These are phyloP conservation scores for Melocanna baccifera DNA, from an alignment of 176 grass and related monocot species.

Conservation along the genomic window DNA sequence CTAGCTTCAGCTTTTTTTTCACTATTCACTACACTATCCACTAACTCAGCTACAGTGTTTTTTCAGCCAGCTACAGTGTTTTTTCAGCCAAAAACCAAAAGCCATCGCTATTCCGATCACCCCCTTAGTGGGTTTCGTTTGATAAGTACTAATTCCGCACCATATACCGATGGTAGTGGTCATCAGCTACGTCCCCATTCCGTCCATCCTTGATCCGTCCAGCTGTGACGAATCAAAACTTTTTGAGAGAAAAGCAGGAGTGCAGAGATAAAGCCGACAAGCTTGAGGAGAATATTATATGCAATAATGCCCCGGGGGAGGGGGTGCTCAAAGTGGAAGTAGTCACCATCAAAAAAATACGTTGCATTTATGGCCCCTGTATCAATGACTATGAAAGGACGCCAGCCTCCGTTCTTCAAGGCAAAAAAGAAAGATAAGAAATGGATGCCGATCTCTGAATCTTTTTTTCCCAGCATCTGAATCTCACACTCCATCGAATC, in stretches of 20 bases:
- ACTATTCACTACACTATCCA: no score
- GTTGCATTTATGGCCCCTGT: background rate
- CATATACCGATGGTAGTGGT: conserved; percentile 52
- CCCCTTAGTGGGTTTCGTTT: no score
- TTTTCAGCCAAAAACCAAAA: no score
- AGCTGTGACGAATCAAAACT: background rate
- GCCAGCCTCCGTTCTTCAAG: background rate
- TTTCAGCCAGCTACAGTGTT: no score
- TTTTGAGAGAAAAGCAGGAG: background rate
- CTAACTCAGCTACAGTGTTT: no score
- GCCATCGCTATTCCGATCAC: no score
- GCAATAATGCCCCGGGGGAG: background rate
- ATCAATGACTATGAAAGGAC: background rate
- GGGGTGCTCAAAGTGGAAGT: background rate
- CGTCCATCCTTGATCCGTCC: conserved; percentile 25
- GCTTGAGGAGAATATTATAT: background rate
- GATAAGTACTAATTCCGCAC: background rate
- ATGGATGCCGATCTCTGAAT: background rate
- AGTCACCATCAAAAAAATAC: background rate
- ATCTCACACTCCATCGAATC: background rate
- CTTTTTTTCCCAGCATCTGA: background rate
- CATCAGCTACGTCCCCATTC: conserved; percentile 44
- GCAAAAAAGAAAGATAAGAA: background rate
- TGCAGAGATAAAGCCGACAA: background rate
- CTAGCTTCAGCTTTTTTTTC: no score